phyloP scores from a whole-genome alignment of 2,329 filamentous ascomycete genomes.

The Cyphellophora attinorum region DNA sequence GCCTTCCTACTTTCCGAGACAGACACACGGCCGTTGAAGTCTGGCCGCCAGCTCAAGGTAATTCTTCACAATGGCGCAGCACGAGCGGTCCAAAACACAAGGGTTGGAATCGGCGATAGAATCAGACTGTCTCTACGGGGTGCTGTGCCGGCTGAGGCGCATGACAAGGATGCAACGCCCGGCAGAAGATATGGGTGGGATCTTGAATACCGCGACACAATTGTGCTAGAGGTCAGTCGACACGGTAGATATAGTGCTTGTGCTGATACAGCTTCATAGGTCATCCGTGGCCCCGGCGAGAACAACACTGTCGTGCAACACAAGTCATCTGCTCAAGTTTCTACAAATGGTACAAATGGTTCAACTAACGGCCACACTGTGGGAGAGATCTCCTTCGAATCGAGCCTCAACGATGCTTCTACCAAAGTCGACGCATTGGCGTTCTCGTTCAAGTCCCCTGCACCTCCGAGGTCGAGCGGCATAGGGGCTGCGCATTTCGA shows the following conservation, averaged over 20 bases:
- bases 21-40: conserved; percentile 69
- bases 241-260: no score
- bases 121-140: conserved; percentile 61
- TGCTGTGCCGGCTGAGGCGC: conserved; percentile 51
- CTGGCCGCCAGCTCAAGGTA: conserved; percentile 71
- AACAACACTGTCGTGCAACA: no score
- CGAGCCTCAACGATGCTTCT: background rate
- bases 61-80: conserved; percentile 64
- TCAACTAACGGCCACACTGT: no score
- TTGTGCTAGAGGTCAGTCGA: background rate
- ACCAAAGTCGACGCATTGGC: background rate
- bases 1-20: conserved; percentile 42
- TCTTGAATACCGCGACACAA: conserved; percentile 25
- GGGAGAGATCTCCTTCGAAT: background rate
- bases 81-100: conserved; percentile 55
- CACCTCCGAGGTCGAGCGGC: conserved; percentile 7
- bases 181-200: conserved; percentile 50
- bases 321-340: no score
- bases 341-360: no score
- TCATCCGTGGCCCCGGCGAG: no score
- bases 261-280: no score
- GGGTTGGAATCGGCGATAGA: conserved; percentile 69
- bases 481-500: conserved; percentile 8
- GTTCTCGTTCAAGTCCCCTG: conserved; percentile 10
- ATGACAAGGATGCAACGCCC: conserved; percentile 42